These are phyloP conservation scores for Dimocarpus longan DNA, from an alignment of 345 rosid species.

Conservation along the genomic window DNA sequence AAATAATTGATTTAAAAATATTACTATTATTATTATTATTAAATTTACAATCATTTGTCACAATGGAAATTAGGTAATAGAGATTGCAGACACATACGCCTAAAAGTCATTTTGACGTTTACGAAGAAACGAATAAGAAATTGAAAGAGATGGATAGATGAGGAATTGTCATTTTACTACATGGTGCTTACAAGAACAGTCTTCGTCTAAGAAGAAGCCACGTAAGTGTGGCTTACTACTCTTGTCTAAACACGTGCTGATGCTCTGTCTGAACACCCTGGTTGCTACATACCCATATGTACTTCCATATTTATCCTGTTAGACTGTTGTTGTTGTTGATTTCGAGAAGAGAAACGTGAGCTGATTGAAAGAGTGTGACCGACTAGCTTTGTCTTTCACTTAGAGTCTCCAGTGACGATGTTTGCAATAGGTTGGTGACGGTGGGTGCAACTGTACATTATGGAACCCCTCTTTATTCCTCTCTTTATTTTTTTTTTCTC, in stretches of 20 bases:
- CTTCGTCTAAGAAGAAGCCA: slow-evolving; percentile 4
- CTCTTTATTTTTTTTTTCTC: neutral
- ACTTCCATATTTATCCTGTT: neutral
- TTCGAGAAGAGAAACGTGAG: neutral
- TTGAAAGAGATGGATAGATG: too few relatives aligned
- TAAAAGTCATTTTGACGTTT: too few relatives aligned
- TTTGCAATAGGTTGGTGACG: neutral
- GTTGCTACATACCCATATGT: neutral
- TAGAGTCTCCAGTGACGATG: too few relatives aligned
- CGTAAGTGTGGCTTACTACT: neutral
- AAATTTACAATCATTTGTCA: too few relatives aligned
- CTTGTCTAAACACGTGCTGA: slow-evolving; percentile 11
- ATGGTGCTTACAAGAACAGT: neutral
- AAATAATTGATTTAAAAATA: too few relatives aligned
- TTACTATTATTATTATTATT: too few relatives aligned
- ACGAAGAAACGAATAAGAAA: too few relatives aligned
- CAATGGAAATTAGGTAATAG: too few relatives aligned
- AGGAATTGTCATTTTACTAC: neutral
- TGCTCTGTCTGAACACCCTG: neutral
- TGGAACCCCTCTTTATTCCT: neutral
- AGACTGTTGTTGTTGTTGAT: neutral
- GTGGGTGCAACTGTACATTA: neutral
- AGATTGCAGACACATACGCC: too few relatives aligned
- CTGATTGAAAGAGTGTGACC: too few relatives aligned
- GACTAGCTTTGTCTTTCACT: too few relatives aligned